Conservation (phyloP, 495 filamentous ascomycete genomes). For the Daldinia caldariorum region DNA sequence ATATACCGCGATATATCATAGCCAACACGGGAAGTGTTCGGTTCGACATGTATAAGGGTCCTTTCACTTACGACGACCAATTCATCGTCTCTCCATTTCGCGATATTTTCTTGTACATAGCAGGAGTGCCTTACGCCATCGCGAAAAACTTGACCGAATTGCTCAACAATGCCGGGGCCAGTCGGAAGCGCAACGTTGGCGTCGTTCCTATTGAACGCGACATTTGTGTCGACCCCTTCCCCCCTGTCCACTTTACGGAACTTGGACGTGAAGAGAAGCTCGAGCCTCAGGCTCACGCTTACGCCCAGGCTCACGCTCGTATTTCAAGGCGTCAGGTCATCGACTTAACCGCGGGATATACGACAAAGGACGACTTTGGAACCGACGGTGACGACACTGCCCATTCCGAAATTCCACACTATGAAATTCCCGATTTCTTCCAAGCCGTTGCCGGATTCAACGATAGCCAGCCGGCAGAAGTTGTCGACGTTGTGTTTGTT, state of each 20-base stretch:
- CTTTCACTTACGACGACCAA: constrained; percentile 80
- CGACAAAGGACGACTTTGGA: constrained; percentile 77
- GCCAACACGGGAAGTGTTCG: constrained; percentile 83
- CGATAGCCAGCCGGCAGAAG: constrained; percentile 57
- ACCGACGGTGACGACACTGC: constrained; percentile 80
- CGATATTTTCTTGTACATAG: constrained; percentile 73
- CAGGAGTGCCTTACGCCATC: constrained; percentile 71
- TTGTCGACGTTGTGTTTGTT: constrained; percentile 79
- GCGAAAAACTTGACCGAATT: constrained; percentile 64
- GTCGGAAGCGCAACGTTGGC: constrained; percentile 54
- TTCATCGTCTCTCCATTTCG: constrained; percentile 84
- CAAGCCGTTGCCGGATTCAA: constrained; percentile 64
- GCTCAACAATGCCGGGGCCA: constrained; percentile 53
- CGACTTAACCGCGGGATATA: constrained; percentile 71
- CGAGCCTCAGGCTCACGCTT: too few relatives aligned
- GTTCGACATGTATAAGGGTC: constrained; percentile 84
- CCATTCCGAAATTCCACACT: constrained; percentile 70
- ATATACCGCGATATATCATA: constrained; percentile 69
- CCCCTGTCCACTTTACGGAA: constrained; percentile 30
- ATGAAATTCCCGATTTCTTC: constrained; percentile 75
- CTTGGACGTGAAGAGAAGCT: constrained; percentile 23
- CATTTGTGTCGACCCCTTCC: constrained; percentile 56
- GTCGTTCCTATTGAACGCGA: constrained; percentile 51
- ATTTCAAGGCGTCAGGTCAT: constrained; percentile 55
- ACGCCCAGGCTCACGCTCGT: constrained; percentile 31